Evolutionary conservation across 2,329 filamentous ascomycete genomes (phyloP), one percentile per base, ranked within the genome.

Genomic region (Fusarium sacchari): DNA sequence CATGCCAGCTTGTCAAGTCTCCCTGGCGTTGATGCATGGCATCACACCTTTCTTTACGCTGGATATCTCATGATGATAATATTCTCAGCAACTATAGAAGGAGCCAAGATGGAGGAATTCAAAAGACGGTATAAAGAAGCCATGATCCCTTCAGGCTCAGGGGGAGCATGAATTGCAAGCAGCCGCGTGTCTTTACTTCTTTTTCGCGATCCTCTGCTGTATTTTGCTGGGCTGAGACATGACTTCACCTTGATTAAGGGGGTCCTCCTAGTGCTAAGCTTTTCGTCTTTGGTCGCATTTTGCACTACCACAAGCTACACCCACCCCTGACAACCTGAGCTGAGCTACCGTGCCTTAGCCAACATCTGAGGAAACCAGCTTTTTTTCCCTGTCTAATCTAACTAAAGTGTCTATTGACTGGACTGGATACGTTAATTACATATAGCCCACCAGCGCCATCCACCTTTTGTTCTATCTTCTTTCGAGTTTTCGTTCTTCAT

Each of bases 191-290:
- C n/a, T 49, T 74, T 42, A 22, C 42, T 62, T 55, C 20, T 44
- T 40, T 24, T 60, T 55, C 46, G 20, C 40, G 42, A 50, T 30
- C 49, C 60, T 60, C 37, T 46, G 55, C 28, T 26, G 58, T 34
- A 32, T 26, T 30, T 17, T 34, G 43, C 55, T 49, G 60, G 71
- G 67, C 73, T 79, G 78, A 81, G 79, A 80, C 80, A 80, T 76
- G 76, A 76, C 72, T 77, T 76, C 60, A 65, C 60, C 52, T 69
- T 69, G 67, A 77, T 76, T 67, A 76, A 69, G 65, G 69, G 60
- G 59, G 59, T 34, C 53, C 34, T 65, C 12, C 59, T 73, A 71
- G 75, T 68, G 65, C 55, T 65, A 69, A 72, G 67, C 64, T 72
- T 55, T 58, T 60, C 28, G 60, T 64, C 46, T n/a, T 22, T 55